phyloP scores from a whole-genome alignment of 192 early-diverging fungal genomes.

The Helicostylum pulchrum region DNA sequence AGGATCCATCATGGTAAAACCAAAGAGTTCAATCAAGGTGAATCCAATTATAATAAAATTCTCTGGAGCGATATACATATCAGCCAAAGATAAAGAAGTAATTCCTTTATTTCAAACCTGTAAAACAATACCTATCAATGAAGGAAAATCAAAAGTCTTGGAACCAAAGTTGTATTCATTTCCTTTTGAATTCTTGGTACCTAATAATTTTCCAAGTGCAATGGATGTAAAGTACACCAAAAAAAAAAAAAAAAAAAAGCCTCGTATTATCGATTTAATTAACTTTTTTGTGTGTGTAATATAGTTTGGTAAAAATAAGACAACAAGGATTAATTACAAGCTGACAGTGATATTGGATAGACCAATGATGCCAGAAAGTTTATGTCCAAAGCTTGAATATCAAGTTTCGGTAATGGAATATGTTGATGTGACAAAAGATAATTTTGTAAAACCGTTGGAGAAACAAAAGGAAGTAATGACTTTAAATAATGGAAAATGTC shows the following conservation, averaged over 20 bases:
- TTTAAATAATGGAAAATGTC: constrained; percentile 10
- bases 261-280: background rate
- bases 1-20: constrained; percentile 33
- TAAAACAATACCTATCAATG: constrained; percentile 16
- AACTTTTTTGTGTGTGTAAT: background rate
- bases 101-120: constrained; percentile 26
- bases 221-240: constrained; percentile 19
- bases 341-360: constrained; percentile 31
- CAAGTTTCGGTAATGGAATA: constrained; percentile 31
- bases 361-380: constrained; percentile 28
- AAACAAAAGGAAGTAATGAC: constrained; percentile 1
- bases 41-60: constrained; percentile 31
- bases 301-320: constrained; percentile 3
- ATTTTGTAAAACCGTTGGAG: constrained; percentile 12
- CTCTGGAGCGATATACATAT: constrained; percentile 23
- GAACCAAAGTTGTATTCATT: constrained; percentile 31
- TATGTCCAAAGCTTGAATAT: constrained; percentile 28
- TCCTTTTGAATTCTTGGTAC: constrained; percentile 36
- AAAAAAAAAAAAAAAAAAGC: background rate
- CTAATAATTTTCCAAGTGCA: constrained; percentile 32
- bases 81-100: constrained; percentile 26
- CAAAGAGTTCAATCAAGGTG: constrained; percentile 30
- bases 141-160: constrained; percentile 10
- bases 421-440: constrained; percentile 21
- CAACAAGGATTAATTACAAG: constrained; percentile 8